Evolutionary conservation across 2,329 filamentous ascomycete genomes (phyloP), one percentile per base, ranked within the genome.

Genomic region (Coniochaeta prunicola): DNA sequence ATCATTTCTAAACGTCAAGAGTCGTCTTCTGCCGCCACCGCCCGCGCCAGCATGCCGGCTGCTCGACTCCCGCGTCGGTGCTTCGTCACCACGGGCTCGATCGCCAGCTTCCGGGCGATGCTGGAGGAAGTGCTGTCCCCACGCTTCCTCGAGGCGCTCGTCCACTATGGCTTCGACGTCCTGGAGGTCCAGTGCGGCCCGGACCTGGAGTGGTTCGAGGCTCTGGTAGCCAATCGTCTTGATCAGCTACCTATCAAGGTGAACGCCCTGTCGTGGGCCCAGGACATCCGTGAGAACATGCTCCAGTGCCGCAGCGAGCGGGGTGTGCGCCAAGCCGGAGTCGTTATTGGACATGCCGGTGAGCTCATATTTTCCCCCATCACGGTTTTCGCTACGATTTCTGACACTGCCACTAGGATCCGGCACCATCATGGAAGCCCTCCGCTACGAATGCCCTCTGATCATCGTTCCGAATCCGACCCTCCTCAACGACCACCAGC

Each of bases 321-420:
- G 59, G 76, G 78, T 4, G 74, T 74, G 17, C 73, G 78, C 13
- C 71, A 68, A 0, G 82, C 86, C 8, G 94, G 94, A 0, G 76
- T 94, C 19, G 83, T 97, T 33, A 88, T 99, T 60, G 91, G 88
- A 50, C 94, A 99, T 76, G 93, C 92, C 63, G 94, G 92, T 93
- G 77, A 65, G 76, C n/a, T 71, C 9, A 7, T 24, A 24, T 53
- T 26, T 15, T 19, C 26, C 42, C 26, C 8, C n/a, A 3, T 64
- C 45, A 21, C 21, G 17, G 36, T 19, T 34, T 33, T 6, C 40
- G 12, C 17, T 45, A 31, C 19, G 24, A 31, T 33, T 45, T 21
- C 21, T 30, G 3, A 17, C 36, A 15, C 40, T 57, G 13, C 19
- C 4, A 19, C 17, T 57, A 96, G 92, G 93, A 17, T 92, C 93